A percentile compares a stretch with the other conserved stretches of the same genome.
Evolutionary conservation across 169 alveolate species (phyloP).

Genomic region (Eimeria falciformis): DNA sequence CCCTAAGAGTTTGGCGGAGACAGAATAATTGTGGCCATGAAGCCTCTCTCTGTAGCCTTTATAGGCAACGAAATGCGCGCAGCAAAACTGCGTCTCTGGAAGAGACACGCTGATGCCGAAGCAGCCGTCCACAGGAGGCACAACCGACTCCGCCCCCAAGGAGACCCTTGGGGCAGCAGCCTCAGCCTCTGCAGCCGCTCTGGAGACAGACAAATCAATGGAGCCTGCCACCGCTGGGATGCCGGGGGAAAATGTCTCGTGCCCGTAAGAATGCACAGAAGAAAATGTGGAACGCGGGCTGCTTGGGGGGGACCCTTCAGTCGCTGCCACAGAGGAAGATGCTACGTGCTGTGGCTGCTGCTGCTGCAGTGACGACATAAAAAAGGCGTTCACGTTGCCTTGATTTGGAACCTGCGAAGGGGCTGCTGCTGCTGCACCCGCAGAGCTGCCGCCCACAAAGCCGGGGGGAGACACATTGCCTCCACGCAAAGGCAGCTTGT

Average conservation of each 20-base stretch:
- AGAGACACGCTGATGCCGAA: slow-evolving; percentile 49
- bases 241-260: neutral
- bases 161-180: neutral
- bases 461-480: neutral
- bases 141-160: neutral
- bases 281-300: slow-evolving; percentile 39
- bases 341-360: slow-evolving; percentile 27
- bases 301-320: slow-evolving; percentile 66
- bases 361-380: neutral
- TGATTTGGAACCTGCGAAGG: too few relatives aligned
- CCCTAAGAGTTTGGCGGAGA: slow-evolving; percentile 53
- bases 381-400: neutral
- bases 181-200: neutral
- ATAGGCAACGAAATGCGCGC: slow-evolving; percentile 78
- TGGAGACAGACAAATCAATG: neutral
- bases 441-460: neutral
- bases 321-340: slow-evolving; percentile 48
- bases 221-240: neutral
- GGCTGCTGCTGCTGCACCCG: slow-evolving; percentile 13
- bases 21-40: slow-evolving; percentile 79
- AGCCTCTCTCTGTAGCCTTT: slow-evolving; percentile 75
- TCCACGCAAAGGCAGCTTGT: neutral
- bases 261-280: slow-evolving; percentile 16
- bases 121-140: neutral
- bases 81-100: slow-evolving; percentile 60